Base-by-base conservation (phyloP, 177 flowering plant genomes). In the Vitis hybrid region DNA sequence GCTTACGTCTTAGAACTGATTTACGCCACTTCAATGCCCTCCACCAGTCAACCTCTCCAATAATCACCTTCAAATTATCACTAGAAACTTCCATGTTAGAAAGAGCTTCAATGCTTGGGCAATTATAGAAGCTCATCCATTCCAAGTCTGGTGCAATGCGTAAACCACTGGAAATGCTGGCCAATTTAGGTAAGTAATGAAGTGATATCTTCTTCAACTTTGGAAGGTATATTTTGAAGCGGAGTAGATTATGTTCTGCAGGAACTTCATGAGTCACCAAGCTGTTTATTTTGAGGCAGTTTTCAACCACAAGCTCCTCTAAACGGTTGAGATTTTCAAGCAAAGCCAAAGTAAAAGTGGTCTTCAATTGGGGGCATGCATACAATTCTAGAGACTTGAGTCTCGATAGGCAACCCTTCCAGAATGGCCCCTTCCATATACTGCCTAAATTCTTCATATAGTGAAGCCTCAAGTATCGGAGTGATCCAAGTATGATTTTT, bases 191-290 rank as follows among this genome's bases (percentile, higher is more conserved):
- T 18, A 67, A 13, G 52, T 67, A 22, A 16, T 54, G 20, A 31
- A 67, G 70, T n/a, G 70, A 67, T n/a, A 67, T 15, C 62, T 45
- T 55, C 52, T 67, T 67, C 31, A 67, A 57, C 8, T 11, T 18
- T 13, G 51, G 52, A 29, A 67, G 70, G 31, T 10, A 55, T 7
- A 1, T 5, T 39, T 39, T 7, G 45, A 22, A 22, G 26, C 26
- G 0, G 26, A 39, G 29, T 4, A 26, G 29, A 2, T 2, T 26
- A 26, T 26, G 3, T 26, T 26, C 29, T 26, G 29, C 29, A 26
- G 29, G 29, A 2, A 26, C 29, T 26, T 67, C 61, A 8, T 1
- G 11, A 16, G 14, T 53, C 15, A 67, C 62, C 5, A 67, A 10
- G 70, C 51, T 55, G 10, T 15, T 12, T 13, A 67, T 10, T 26